Conservation (phyloP, 2,329 filamentous ascomycete species). For the Colletotrichum sp. region DNA sequence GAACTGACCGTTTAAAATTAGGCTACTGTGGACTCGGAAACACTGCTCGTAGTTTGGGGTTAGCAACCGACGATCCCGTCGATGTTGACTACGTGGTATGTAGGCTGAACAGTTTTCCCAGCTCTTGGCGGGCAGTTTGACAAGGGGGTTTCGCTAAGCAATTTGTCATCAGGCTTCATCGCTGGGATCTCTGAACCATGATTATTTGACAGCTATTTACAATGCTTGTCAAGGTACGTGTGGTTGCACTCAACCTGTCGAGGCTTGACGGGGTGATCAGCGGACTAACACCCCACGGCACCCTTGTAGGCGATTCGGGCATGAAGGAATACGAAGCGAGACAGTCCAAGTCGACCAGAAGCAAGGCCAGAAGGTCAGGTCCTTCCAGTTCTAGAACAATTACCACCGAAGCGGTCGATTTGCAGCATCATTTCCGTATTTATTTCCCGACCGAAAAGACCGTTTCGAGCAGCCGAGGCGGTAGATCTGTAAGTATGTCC, state of each 20-base stretch:
- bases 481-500: constrained; percentile 52
- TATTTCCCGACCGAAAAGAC: constrained; percentile 83
- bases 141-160: constrained; percentile 3
- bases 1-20: constrained; percentile 32
- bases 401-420: constrained; percentile 9
- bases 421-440: constrained; percentile 66
- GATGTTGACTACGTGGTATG: constrained; percentile 77
- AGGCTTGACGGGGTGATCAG: not conserved
- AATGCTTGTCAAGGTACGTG: constrained; percentile 58
- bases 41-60: constrained; percentile 68
- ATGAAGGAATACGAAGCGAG: constrained; percentile 51
- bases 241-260: constrained; percentile 4
- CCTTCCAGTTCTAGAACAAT: not conserved
- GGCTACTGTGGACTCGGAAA: constrained; percentile 78
- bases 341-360: constrained; percentile 34
- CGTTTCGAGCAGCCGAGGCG: constrained; percentile 68
- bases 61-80: constrained; percentile 59
- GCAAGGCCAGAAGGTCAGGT: constrained; percentile 21
- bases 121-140: constrained; percentile 21
- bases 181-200: constrained; percentile 75
- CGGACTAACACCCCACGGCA: not conserved
- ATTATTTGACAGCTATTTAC: constrained; percentile 66
- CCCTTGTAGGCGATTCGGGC: constrained; percentile 43
- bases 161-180: constrained; percentile 69
- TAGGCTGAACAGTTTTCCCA: constrained; percentile 19